Evolutionary conservation across 345 rosid species (phyloP), one percentile per base, ranked within the genome.

Genomic region (Corymbia maculata): DNA sequence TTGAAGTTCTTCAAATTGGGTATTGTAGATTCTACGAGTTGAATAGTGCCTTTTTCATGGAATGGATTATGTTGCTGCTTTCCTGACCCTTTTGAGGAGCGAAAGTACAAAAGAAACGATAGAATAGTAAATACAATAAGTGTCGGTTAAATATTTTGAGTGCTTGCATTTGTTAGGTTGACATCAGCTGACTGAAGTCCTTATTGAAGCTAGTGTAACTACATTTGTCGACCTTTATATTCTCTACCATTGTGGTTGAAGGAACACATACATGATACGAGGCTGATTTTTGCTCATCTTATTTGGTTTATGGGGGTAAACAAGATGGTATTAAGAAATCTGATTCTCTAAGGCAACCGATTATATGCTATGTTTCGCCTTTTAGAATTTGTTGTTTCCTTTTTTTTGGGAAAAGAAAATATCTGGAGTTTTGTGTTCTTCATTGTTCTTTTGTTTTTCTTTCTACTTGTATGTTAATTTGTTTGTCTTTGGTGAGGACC

Each of bases 1-100:
- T 92, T 87, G 95, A 97, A 93, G 94, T 96, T 92, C 93, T 96
- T 12, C 86, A 79, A 79, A 86, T 70, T 51, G 88, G 90, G 90
- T 89, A 86, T 51, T 42, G 28, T 52, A 87, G 45, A 36, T 44
- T 19, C 82, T 75, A 36, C 28, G 0, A 9, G 49, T 75, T 21
- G 82, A 42, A 9, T 70, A 70, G 6, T 75, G 14, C 49, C 82
- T 19, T 42, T 36, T 19, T 6, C 14, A 12, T 1, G 49, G 82
- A 75, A 75, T 12, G 49, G 28, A 22, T 42, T 42, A 36, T 75
- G 26, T 42, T 3, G 49, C 17, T 70, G 82, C 82, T 36, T 70
- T 70, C 47, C 47, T 36, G 47, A 68, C 36, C 47, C 44, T 85
- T 36, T 44, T 36, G 82, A 36, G 36, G 82, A 75, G 26, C 26